Evolutionary conservation across 2,329 filamentous ascomycete genomes (phyloP), one percentile per base, ranked within the genome.

Genomic region (Samsoniella hepiali): DNA sequence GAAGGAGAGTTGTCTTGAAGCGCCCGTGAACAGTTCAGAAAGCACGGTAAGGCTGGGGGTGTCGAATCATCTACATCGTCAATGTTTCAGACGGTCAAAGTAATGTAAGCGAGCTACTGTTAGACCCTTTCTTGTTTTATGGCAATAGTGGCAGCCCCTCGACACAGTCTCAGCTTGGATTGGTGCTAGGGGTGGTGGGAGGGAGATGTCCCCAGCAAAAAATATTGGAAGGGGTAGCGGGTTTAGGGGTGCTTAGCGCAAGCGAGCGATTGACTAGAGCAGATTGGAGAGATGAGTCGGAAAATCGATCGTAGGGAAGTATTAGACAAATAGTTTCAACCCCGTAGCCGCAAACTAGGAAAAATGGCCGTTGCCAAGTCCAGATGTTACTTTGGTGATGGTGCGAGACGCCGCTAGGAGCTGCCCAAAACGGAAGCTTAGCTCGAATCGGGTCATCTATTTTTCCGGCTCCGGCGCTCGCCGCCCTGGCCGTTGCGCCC

Each of bases 1-100:
- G 60, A 55, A 65, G 64, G 65, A 65, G 58, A 22, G 5, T 15
- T 51, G 45, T 50, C 57, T 59, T 32, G 57, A 8, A 57, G 29
- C n/a, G 32, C 36, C 15, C 13, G 54, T 11, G 15, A 44, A 27
- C 31, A 17, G 44, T 34, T 13, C 32, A 15, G n/a, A 17, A 5
- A 42, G 22, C 17, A 7, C 15, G 27, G 13, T 38, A 7, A 44
- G 10, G 34, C 27, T 31, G 4, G 22, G 22, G 44, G 7, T 2
- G 36, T 53, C 47, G 27, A 53, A 22, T 2, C 3, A 27, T 59
- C 45, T 53, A 44, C 36, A 44, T 9, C 38, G 9, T 29, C 4
- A 22, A 36, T 38, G 27, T 40, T 34, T n/a, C 27, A 34, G 44
- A 45, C 15, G 45, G 32, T 34, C 31, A 55, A 45, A 42, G 49